Evolutionary conservation across 108 stramenopile species (phyloP).

Genomic region (Nannochloropsis gaditana): DNA sequence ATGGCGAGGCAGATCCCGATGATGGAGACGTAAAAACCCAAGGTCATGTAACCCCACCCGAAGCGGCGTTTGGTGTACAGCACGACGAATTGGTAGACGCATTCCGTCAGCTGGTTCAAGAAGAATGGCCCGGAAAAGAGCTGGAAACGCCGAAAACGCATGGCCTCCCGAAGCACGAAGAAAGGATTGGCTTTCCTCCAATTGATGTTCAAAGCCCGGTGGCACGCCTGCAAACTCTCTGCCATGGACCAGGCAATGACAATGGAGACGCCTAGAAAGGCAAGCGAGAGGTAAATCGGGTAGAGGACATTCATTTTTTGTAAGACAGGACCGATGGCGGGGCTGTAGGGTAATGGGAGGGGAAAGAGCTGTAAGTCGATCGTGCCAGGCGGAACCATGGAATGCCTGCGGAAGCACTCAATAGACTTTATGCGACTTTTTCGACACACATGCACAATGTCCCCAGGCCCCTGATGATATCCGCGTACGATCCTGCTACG

Average conservation of each 20-base stretch:
- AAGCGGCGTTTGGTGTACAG: neutral
- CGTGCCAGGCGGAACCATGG: neutral
- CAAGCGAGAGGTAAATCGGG: neutral
- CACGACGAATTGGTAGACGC: neutral
- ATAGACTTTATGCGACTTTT: no score
- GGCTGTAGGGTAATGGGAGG: neutral
- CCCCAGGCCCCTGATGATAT: no score
- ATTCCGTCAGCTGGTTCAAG: neutral
- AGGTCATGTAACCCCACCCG: neutral
- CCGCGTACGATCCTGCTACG: no score
- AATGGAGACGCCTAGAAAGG: neutral
- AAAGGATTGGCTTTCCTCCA: slow-evolving; percentile 17
- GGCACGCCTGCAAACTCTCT: neutral
- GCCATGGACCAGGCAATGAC: neutral
- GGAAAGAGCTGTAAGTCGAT: neutral
- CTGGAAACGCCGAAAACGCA: neutral
- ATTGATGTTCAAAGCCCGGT: neutral
- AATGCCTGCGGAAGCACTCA: no score
- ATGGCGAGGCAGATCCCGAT: neutral
- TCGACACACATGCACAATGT: neutral
- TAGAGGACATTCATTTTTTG: neutral
- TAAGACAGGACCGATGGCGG: neutral
- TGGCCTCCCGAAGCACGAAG: neutral
- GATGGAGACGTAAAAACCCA: neutral
- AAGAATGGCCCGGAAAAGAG: neutral